Conservation (phyloP, 129 eudicot species). For the Escallonia rubra region DNA sequence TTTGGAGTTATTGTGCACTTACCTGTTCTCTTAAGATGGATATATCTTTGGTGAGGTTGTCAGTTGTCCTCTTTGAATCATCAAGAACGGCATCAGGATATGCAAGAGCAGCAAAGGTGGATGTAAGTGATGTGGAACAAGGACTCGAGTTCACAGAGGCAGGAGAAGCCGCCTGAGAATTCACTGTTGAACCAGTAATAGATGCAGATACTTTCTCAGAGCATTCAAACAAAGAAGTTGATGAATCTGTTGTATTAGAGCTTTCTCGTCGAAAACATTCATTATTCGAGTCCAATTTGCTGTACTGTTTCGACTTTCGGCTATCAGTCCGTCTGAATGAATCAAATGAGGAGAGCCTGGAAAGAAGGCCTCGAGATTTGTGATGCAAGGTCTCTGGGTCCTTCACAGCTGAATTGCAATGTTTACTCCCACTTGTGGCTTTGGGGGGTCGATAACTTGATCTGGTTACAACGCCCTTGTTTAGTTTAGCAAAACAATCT, state of each 20-base stretch:
- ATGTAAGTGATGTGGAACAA: slow-evolving; percentile 24
- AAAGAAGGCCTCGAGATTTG: slow-evolving; percentile 31
- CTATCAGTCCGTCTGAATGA: slow-evolving; percentile 41
- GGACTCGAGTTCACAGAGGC: slow-evolving; percentile 42
- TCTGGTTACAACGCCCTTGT: slow-evolving; percentile 20
- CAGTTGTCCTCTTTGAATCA: slow-evolving; percentile 31
- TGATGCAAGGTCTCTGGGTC: slow-evolving; percentile 22
- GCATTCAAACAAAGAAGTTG: slow-evolving; percentile 27
- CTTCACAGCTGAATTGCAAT: slow-evolving; percentile 12
- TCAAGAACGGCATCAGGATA: slow-evolving; percentile 29
- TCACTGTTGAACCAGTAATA: slow-evolving; percentile 30
- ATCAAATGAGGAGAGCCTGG: slow-evolving; percentile 46
- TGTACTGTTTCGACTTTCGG: slow-evolving; percentile 27
- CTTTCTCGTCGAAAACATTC: slow-evolving; percentile 21
- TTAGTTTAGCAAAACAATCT: slow-evolving; percentile 44
- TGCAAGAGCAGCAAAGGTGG: slow-evolving; percentile 22
- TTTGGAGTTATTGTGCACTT: not conserved
- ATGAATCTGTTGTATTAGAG: slow-evolving; percentile 30
- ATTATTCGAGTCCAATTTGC: slow-evolving; percentile 25
- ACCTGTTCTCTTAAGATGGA: slow-evolving; percentile 49
- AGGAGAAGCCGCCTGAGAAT: slow-evolving; percentile 51
- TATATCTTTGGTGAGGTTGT: slow-evolving; percentile 36
- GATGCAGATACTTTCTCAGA: slow-evolving; percentile 34
- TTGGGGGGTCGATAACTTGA: slow-evolving; percentile 35
- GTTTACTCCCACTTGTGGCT: slow-evolving; percentile 19